phyloP scores from a whole-genome alignment of 208 protist genomes.

The Sergeia podlipaevii region DNA sequence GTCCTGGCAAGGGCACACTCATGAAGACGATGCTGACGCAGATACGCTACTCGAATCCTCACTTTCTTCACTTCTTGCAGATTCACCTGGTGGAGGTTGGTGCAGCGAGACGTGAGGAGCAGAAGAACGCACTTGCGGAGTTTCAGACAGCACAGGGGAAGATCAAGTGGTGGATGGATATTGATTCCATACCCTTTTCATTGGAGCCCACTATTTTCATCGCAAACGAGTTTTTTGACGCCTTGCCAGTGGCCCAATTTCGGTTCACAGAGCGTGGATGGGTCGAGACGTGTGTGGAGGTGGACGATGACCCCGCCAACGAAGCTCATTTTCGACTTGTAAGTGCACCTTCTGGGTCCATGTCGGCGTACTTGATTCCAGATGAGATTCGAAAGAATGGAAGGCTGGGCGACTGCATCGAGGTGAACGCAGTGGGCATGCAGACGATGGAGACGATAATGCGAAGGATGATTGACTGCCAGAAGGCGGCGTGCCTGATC shows the following conservation, averaged over 20 bases:
- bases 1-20: slow-evolving; percentile 78
- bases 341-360: slow-evolving; percentile 79
- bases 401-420: slow-evolving; percentile 72
- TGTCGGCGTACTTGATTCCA: slow-evolving; percentile 86
- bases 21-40: slow-evolving; percentile 89
- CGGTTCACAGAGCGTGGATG: slow-evolving; percentile 90
- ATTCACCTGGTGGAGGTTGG: slow-evolving; percentile 88
- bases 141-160: slow-evolving; percentile 83
- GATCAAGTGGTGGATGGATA: slow-evolving; percentile 87
- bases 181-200: slow-evolving; percentile 79
- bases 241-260: slow-evolving; percentile 91
- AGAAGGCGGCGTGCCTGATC: slow-evolving; percentile 79
- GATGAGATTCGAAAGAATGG: slow-evolving; percentile 70
- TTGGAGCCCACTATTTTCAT: slow-evolving; percentile 87
- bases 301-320: slow-evolving; percentile 76
- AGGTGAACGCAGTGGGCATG: slow-evolving; percentile 86
- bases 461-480: slow-evolving; percentile 81
- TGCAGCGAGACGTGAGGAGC: slow-evolving; percentile 75
- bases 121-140: slow-evolving; percentile 72
- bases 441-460: slow-evolving; percentile 86
- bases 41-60: slow-evolving; percentile 82
- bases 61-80: slow-evolving; percentile 85
- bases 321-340: slow-evolving; percentile 89
- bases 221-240: slow-evolving; percentile 91
- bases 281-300: slow-evolving; percentile 90